Conservation (phyloP, 371 early-diverging fungal species). For the Dichotomocladium elegans region DNA sequence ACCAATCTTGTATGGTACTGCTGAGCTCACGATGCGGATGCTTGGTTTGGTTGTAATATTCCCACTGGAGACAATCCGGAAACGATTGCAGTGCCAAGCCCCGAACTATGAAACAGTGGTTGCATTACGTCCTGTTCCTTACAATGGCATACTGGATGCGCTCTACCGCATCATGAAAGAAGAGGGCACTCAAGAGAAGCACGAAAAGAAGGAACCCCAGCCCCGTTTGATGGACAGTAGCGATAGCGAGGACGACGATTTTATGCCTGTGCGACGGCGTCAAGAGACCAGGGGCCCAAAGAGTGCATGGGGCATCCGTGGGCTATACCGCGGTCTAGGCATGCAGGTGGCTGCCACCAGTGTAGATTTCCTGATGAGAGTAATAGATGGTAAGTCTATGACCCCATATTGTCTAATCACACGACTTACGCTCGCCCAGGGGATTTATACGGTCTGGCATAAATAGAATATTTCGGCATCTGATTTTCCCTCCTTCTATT, state of each 20-base stretch:
- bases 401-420: no score
- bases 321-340: constrained; percentile 76
- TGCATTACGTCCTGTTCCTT: constrained; percentile 70
- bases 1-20: constrained; percentile 63
- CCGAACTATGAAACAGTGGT: constrained; percentile 74
- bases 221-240: constrained; percentile 31
- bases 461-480: neutral
- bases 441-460: neutral
- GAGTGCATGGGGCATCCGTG: constrained; percentile 52
- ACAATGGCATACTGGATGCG: constrained; percentile 82
- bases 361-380: neutral
- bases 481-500: neutral
- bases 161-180: constrained; percentile 75
- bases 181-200: constrained; percentile 58
- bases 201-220: constrained; percentile 8
- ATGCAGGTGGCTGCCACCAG: constrained; percentile 38
- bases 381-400: neutral
- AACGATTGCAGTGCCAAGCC: constrained; percentile 81
- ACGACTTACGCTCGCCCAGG: no score
- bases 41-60: constrained; percentile 74
- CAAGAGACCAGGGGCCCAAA: neutral
- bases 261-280: neutral
- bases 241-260: neutral
- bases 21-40: constrained; percentile 64
- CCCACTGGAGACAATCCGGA: constrained; percentile 88